phyloP scores from a whole-genome alignment of 805 yeast species.

The Phaffomyces opuntiae region DNA sequence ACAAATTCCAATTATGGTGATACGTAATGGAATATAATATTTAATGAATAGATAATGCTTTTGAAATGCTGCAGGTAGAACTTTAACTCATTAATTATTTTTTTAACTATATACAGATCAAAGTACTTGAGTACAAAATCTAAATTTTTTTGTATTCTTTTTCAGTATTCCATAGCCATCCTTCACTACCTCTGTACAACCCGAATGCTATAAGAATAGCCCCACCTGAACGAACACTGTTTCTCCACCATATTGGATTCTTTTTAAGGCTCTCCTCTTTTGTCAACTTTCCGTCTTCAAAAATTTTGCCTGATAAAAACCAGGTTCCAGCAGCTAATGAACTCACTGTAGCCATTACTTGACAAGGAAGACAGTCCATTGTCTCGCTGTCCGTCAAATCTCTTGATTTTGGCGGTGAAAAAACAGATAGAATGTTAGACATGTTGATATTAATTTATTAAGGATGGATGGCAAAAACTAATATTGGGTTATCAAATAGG shows the following conservation, averaged over 20 bases:
- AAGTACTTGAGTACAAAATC: not conserved
- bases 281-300: slow-evolving; percentile 31
- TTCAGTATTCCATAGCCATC: slow-evolving; percentile 47
- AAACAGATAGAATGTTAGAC: slow-evolving; percentile 22
- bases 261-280: slow-evolving; percentile 26
- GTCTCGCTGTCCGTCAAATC: slow-evolving; percentile 32
- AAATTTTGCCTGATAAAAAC: slow-evolving; percentile 49
- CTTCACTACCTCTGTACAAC: slow-evolving; percentile 55
- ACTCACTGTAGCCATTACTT: slow-evolving; percentile 53
- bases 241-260: slow-evolving; percentile 59
- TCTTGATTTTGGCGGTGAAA: slow-evolving; percentile 21
- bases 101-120: not conserved
- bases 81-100: not conserved
- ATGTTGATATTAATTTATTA: not conserved
- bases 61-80: too few species aligned
- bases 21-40: too few species aligned
- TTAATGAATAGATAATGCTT: too few species aligned
- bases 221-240: slow-evolving; percentile 46
- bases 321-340: slow-evolving; percentile 58
- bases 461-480: too few species aligned
- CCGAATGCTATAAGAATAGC: slow-evolving; percentile 50
- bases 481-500: too few species aligned
- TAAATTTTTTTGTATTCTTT: slow-evolving; percentile 20
- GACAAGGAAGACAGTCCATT: slow-evolving; percentile 62
- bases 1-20: too few species aligned